These are phyloP conservation scores for Cryptococcus jaspeensis DNA, from an alignment of 1,284 basidiomycete species.

Conservation along the genomic window DNA sequence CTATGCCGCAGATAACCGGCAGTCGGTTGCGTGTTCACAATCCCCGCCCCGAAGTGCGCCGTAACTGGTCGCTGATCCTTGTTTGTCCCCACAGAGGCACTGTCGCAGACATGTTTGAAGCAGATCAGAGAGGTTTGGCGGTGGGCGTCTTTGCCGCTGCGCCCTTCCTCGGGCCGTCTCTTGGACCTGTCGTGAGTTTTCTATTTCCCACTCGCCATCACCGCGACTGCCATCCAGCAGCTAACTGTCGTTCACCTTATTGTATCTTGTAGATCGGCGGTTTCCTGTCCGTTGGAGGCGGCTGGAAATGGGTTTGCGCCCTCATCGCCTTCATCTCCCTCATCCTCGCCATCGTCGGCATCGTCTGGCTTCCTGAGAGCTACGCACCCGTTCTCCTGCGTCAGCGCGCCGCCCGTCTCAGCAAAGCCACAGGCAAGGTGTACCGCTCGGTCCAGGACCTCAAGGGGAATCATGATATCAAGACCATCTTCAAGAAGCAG, in stretches of 20 bases:
- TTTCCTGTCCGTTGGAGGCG: slow-evolving; percentile 2
- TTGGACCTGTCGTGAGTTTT: slow-evolving; percentile 25
- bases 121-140: slow-evolving; percentile 24
- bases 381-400: slow-evolving; percentile 46
- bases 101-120: slow-evolving; percentile 28
- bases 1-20: background rate
- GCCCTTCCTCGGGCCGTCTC: slow-evolving; percentile 56
- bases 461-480: no score
- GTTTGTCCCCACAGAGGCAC: no score
- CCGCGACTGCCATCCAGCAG: no score
- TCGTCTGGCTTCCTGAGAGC: slow-evolving; percentile 35
- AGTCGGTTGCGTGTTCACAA: background rate
- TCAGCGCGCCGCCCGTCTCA: slow-evolving; percentile 22
- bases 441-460: slow-evolving; percentile 23
- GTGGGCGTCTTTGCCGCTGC: slow-evolving; percentile 56
- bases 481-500: slow-evolving; percentile 40
- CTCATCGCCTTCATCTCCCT: slow-evolving; percentile 37
- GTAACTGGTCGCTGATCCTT: no score
- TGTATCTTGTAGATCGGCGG: background rate
- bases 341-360: slow-evolving; percentile 24
- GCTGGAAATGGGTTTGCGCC: slow-evolving; percentile 27
- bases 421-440: slow-evolving; percentile 1
- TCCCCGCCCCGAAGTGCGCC: no score
- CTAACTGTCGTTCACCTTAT: no score
- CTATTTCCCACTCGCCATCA: background rate